Evolutionary conservation across 768 basidiomycete genomes (phyloP).

Genomic region (Exsudoporus frostii): DNA sequence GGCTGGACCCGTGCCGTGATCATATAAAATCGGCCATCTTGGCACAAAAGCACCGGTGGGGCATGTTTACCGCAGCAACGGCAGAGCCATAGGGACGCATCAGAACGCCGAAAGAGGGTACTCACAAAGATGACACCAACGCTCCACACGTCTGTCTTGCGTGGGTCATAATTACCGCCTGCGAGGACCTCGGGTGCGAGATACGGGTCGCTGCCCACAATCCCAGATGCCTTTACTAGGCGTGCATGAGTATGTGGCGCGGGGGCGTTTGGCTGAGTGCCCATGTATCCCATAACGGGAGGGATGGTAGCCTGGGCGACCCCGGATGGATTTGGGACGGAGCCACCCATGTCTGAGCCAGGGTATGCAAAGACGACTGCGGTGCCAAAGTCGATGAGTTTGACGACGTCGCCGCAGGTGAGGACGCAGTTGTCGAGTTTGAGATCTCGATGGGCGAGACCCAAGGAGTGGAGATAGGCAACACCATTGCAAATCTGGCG

Average conservation of each 20-base stretch:
- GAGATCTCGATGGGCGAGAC: constrained; percentile 96
- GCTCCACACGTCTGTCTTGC: constrained; percentile 98
- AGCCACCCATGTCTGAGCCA: constrained; percentile 63
- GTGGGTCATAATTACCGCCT: constrained; percentile 83
- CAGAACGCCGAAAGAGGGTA: background rate
- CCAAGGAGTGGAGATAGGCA: constrained; percentile 95
- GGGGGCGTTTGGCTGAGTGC: constrained; percentile 20
- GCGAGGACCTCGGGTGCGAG: constrained; percentile 93
- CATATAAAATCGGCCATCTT: background rate
- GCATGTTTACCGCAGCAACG: background rate
- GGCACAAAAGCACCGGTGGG: background rate
- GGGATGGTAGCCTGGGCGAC: background rate
- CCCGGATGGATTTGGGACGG: constrained; percentile 19
- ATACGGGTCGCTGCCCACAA: constrained; percentile 98
- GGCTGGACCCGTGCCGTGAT: constrained; percentile 1
- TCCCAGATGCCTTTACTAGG: constrained; percentile 69
- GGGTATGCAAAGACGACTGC: constrained; percentile 99
- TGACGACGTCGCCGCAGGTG: constrained; percentile 92
- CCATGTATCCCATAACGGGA: constrained; percentile 20
- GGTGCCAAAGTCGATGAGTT: constrained; percentile 99
- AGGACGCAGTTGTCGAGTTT: constrained; percentile 99
- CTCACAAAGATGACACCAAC: constrained; percentile 94
- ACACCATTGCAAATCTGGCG: constrained; percentile 98
- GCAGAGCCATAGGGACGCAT: background rate
- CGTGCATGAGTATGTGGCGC: constrained; percentile 40